Conservation (phyloP, 352 stramenopile genomes). For the Phytophthora citrophthora region DNA sequence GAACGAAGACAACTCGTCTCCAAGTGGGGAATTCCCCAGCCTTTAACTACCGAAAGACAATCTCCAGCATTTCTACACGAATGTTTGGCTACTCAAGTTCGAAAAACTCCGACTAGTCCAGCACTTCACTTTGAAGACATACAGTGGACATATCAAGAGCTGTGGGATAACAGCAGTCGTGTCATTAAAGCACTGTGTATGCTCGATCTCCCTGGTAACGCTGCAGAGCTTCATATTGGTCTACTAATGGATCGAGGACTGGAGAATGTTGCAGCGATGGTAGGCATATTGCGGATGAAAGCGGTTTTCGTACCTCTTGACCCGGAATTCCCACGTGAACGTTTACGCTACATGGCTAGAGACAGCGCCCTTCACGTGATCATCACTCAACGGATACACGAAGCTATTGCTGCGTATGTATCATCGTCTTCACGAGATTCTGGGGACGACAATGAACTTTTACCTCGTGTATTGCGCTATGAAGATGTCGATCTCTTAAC, state of each 20-base stretch:
- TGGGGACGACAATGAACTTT: background rate
- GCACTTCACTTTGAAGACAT: constrained; percentile 49
- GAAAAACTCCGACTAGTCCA: constrained; percentile 27
- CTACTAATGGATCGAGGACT: constrained; percentile 52
- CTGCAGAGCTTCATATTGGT: constrained; percentile 36
- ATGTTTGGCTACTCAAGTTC: constrained; percentile 40
- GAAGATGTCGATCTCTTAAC: constrained; percentile 31
- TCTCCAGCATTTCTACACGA: constrained; percentile 41
- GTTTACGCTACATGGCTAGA: constrained; percentile 55
- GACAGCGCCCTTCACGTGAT: constrained; percentile 50
- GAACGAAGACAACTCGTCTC: constrained; percentile 37
- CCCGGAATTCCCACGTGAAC: constrained; percentile 49
- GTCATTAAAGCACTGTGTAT: constrained; percentile 26
- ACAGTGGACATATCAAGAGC: constrained; percentile 46
- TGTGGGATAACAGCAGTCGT: constrained; percentile 41
- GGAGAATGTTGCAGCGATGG: constrained; percentile 48
- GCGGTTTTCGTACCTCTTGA: constrained; percentile 59
- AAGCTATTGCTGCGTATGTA: constrained; percentile 23
- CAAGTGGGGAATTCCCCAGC: constrained; percentile 33
- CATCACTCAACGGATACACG: constrained; percentile 46
- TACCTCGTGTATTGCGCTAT: constrained; percentile 34
- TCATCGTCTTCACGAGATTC: constrained; percentile 3
- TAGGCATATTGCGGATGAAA: constrained; percentile 42
- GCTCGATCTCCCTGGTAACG: constrained; percentile 11
- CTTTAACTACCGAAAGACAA: background rate